phyloP scores from a whole-genome alignment of 441 rosid species.

The Macaranga tanarius region DNA sequence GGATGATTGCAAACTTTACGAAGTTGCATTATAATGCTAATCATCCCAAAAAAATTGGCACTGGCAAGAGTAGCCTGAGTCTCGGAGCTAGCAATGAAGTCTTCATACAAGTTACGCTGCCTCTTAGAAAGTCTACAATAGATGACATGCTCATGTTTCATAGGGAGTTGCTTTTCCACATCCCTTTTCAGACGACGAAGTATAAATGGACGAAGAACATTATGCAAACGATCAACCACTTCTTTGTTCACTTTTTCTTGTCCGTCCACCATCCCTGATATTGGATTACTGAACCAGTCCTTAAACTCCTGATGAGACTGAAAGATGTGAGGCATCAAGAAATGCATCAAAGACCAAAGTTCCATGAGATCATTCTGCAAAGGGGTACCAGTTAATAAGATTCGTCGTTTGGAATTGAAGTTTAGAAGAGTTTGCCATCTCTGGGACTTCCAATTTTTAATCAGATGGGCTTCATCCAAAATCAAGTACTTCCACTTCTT shows the following conservation, averaged over 20 bases:
- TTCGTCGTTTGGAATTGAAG: slow-evolving; percentile 97
- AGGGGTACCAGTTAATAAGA: slow-evolving; percentile 96
- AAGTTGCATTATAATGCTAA: slow-evolving; percentile 98
- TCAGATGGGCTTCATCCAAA: slow-evolving; percentile 99
- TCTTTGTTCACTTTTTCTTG: slow-evolving; percentile 98
- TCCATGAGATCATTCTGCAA: slow-evolving; percentile 99
- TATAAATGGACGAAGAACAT: slow-evolving; percentile 98
- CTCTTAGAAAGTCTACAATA: slow-evolving; percentile 94
- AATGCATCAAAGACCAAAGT: slow-evolving; percentile 99
- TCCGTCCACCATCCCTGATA: slow-evolving; percentile 99
- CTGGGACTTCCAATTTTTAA: slow-evolving; percentile 99
- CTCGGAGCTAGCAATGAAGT: slow-evolving; percentile 98
- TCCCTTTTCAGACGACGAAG: slow-evolving; percentile 97
- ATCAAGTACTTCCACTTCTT: slow-evolving; percentile 99
- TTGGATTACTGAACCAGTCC: slow-evolving; percentile 99
- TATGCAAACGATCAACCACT: slow-evolving; percentile 97
- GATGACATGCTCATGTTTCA: slow-evolving; percentile 92
- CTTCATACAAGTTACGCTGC: slow-evolving; percentile 99
- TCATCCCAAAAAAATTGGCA: slow-evolving; percentile 98
- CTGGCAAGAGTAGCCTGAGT: slow-evolving; percentile 98
- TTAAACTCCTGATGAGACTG: slow-evolving; percentile 99
- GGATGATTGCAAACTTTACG: slow-evolving; percentile 99
- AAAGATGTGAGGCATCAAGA: slow-evolving; percentile 98
- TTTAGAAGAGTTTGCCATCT: slow-evolving; percentile 99
- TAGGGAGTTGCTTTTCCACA: slow-evolving; percentile 98